Evolutionary conservation across 257 asterid genomes (phyloP), one percentile per base, ranked within the genome.

Genomic region (Rhazya stricta): DNA sequence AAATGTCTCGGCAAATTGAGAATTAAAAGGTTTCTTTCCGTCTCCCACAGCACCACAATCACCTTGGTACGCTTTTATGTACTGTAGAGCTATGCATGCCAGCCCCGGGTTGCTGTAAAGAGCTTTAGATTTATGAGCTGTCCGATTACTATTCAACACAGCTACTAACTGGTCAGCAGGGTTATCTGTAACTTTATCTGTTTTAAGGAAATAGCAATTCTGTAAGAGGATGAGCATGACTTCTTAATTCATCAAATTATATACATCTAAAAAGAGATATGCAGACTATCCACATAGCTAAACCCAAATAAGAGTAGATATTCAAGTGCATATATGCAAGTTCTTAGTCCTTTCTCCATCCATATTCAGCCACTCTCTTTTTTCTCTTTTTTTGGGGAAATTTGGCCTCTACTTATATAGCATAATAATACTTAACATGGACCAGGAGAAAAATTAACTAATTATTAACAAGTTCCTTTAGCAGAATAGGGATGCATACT

Each of bases 61-160:
- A 10, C 98, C 97, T 79, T 86, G 81, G 82, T 82, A 94, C 6
- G 96, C 97, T 82, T 94, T 94, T 51, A 91, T 81, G 87, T 94
- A 94, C 75, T 94, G 98, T 79, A 94, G 87, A 29, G 98, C 97
- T 46, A 94, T 76, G 82, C 98, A 94, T 0, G 94, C 98, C 21
- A 94, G 86, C 72, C 98, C 98, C 0, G 87, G 87, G 79, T 78
- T 91, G 90, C 91, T 94, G 92, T 77, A 79, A n/a, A 94, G 80
- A 53, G 93, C 74, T 8, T 96, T 72, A 1, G 89, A 80, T 69
- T 89, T 88, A 39, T 91, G 87, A 0, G 96, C 87, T 0, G 97
- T 91, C 84, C 98, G 77, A 11, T 94, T 94, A 29, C 77, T 76
- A 83, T 89, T 94, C 74, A 94, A 46, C 27, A 36, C 46, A 30